Base-by-base conservation (phyloP, 768 basidiomycete species). In the Ramaria rubella region DNA sequence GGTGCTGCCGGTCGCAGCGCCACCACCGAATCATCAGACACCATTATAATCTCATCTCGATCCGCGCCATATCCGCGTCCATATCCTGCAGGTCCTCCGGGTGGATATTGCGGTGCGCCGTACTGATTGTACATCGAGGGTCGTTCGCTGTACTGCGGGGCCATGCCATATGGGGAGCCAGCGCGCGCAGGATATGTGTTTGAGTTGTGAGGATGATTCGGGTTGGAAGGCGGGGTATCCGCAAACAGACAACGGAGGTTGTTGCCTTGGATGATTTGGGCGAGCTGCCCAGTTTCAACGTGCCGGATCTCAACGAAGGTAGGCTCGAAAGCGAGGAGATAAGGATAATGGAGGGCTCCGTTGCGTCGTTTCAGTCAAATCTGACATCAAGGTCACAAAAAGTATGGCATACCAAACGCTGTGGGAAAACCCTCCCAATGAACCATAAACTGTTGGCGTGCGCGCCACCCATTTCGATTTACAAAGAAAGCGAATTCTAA, bases 401-500 rank as follows among this genome's bases (percentile, higher is more conserved):
- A 29, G 26, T 42, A 24, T 11, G 2, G 73, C 90, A 65, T 68
- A 96, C 95, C 96, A 65, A 99, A 98, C 34, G 88, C 87, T 5
- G 91, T 90, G 0, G 96, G 96, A 43, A 77, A 77, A 8, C 96
- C 96, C 70, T 98, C 95, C 96, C 96, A 99, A 61, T 90, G 80
- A 14, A 98, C 90, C 80, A 94, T 90, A 76, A 97, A 98, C 57
- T 91, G 85, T 60, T 82, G 87, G 52, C 90, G 77, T 49, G 94
- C 91, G 59, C 93, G 77, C 75, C 92, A 88, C 2, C 96, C 96
- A 60, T 86, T 94, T 75, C 90, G 92, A 72, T 98, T 95, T 61
- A 99, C 94, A 70, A 97, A 98, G 68, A 99, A 98, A 0, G 96
- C 96, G 68, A 97, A 99, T 72, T 98, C 96, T 96, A 63, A 58